Evolutionary conservation across 805 yeast genomes (phyloP).

Genomic region (Hanseniaspora osmophila): DNA sequence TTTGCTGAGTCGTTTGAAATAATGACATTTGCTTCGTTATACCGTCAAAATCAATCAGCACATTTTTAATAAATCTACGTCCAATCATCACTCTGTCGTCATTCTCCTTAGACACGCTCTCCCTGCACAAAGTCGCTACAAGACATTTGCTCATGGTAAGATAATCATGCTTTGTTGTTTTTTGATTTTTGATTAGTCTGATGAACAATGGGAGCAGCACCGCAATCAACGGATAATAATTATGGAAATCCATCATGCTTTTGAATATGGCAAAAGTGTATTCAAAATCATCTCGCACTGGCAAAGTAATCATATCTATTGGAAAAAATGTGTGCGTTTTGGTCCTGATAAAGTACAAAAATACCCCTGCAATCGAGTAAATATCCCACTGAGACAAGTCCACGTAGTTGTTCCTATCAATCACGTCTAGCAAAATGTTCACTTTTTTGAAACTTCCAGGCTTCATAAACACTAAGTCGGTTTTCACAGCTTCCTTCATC

Average conservation of each 20-base stretch:
- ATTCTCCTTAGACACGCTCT: conserved; percentile 27
- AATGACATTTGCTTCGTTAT: neutral
- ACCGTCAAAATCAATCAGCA: conserved; percentile 18
- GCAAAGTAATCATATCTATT: conserved; percentile 33
- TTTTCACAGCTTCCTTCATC: conserved; percentile 27
- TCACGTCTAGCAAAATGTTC: conserved; percentile 33
- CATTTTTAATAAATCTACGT: conserved; percentile 36
- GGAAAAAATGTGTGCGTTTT: conserved; percentile 44
- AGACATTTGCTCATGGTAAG: conserved; percentile 29
- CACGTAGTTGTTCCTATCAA: conserved; percentile 39
- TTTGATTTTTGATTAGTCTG: conserved; percentile 25
- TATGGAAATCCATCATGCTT: conserved; percentile 21
- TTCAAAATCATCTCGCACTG: conserved; percentile 35
- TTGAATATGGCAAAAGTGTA: conserved; percentile 28
- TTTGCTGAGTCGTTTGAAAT: neutral
- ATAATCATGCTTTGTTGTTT: conserved; percentile 29
- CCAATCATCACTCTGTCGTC: conserved; percentile 38
- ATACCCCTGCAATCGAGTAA: conserved; percentile 29
- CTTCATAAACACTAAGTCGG: conserved; percentile 37
- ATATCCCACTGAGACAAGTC: conserved; percentile 57
- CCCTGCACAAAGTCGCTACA: conserved; percentile 44
- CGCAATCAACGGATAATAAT: conserved; percentile 21
- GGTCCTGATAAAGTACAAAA: conserved; percentile 33
- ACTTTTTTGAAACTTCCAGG: conserved; percentile 40
- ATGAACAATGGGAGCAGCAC: conserved; percentile 34